Evolutionary conservation across 1,284 basidiomycete species (phyloP).

Genomic region (Trichosporon coremiiforme): DNA sequence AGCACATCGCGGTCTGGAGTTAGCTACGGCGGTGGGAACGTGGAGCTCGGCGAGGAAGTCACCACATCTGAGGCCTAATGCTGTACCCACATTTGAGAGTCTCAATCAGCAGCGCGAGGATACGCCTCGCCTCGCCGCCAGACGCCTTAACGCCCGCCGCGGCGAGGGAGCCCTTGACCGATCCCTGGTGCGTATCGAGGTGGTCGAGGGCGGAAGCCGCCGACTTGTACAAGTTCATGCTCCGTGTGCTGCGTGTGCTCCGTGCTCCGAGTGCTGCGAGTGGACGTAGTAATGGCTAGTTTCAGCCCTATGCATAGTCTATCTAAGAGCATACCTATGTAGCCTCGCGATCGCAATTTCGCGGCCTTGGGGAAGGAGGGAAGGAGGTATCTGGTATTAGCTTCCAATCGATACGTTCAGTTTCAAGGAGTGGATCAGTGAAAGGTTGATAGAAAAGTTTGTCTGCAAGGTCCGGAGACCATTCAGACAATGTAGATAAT

Average conservation of each 20-base stretch:
- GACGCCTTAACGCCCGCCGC: constrained; percentile 51
- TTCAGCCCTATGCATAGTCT: constrained; percentile 20
- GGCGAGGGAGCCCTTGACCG: constrained; percentile 61
- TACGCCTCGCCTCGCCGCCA: constrained; percentile 71
- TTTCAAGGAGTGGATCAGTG: constrained; percentile 21
- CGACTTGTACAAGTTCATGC: constrained; percentile 92
- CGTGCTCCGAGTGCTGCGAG: not conserved
- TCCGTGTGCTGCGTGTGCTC: constrained; percentile 17
- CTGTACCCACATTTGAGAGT: constrained; percentile 77
- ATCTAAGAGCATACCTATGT: constrained; percentile 17
- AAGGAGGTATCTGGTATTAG: not conserved
- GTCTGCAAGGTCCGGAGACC: constrained; percentile 32
- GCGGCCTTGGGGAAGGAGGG: not conserved
- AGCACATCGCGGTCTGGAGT: constrained; percentile 59
- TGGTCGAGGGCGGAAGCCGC: constrained; percentile 78
- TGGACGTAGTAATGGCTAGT: constrained; percentile 12
- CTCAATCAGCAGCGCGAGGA: constrained; percentile 70
- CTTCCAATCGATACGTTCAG: constrained; percentile 14
- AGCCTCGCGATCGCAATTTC: not conserved
- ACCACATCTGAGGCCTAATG: not conserved
- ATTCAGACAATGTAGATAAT: constrained; percentile 59
- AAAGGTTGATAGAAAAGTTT: constrained; percentile 39
- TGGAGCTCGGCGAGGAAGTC: not conserved
- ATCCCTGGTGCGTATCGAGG: constrained; percentile 80
- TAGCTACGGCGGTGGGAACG: not conserved